Percentiles rank a stretch among this genome's conserved stretches.
These are phyloP conservation scores for Cyathus striatus DNA, from an alignment of 768 basidiomycete species.

Conservation along the genomic window DNA sequence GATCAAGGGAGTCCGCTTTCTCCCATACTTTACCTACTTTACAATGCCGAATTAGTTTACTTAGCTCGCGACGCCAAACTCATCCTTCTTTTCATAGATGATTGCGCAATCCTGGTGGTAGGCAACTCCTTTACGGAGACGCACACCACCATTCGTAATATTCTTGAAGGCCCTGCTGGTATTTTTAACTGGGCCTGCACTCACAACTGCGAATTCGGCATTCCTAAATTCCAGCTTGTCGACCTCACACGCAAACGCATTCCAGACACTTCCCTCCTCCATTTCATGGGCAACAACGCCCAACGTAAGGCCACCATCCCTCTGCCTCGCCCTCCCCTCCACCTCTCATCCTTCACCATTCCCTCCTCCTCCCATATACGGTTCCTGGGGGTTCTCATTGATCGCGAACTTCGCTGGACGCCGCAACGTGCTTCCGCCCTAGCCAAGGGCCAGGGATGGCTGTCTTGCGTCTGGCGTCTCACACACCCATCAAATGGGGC, in stretches of 20 bases:
- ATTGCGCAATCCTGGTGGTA: conserved; percentile 8
- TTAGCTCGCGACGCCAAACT: no score
- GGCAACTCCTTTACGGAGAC: conserved; percentile 9
- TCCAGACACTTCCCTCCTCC: background rate
- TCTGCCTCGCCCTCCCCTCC: background rate
- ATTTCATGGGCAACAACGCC: no score
- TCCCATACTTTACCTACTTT: conserved; percentile 13
- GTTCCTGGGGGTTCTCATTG: conserved; percentile 24
- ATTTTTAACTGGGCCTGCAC: conserved; percentile 16
- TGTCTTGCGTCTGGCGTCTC: conserved; percentile 12
- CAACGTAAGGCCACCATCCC: conserved; percentile 1
- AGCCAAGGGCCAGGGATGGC: conserved; percentile 14
- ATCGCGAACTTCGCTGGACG: conserved; percentile 18
- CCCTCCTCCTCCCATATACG: conserved; percentile 9
- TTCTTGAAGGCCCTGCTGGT: conserved; percentile 12
- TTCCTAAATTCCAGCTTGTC: conserved; percentile 14
- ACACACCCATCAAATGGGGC: conserved; percentile 14
- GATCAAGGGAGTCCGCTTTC: conserved; percentile 18
- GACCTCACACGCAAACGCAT: background rate
- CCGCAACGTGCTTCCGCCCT: conserved; percentile 3
- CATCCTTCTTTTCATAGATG: conserved; percentile 15
- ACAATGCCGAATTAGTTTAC: no score
- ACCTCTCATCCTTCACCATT: conserved; percentile 8
- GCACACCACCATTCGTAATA: conserved; percentile 6
- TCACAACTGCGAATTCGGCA: conserved; percentile 17